A percentile compares a stretch with the other conserved stretches of the same genome.
Conservation (phyloP, 306 rosid species). For the Prunus campanulata region DNA sequence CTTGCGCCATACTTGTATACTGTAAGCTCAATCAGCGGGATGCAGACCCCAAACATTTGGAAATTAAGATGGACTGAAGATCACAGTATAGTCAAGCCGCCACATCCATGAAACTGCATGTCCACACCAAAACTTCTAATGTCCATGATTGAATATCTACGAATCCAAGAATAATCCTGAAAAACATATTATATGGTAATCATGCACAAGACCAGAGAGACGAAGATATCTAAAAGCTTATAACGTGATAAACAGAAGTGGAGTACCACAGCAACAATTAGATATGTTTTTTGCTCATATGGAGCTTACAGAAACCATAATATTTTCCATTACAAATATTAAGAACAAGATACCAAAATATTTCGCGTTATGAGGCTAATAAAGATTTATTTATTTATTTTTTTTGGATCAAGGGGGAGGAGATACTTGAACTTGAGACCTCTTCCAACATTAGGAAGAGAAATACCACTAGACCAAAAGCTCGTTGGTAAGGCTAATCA, state of each 20-base stretch:
- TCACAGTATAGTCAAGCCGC: not conserved
- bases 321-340: too few relatives aligned
- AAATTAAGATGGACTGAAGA: not conserved
- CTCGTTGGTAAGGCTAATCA: too few relatives aligned
- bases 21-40: not conserved
- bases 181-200: not conserved
- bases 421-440: too few relatives aligned
- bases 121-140: not conserved
- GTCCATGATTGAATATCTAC: not conserved
- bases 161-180: not conserved
- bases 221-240: not conserved
- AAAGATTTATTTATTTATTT: too few relatives aligned
- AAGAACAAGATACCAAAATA: too few relatives aligned
- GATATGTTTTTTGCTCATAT: not conserved
- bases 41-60: not conserved
- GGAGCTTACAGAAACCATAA: not conserved
- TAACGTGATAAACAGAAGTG: not conserved
- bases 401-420: too few relatives aligned
- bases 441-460: too few relatives aligned
- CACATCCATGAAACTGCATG: not conserved
- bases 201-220: not conserved
- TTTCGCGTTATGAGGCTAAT: too few relatives aligned
- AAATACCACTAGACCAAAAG: too few relatives aligned
- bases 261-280: not conserved
- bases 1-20: not conserved